Evolutionary conservation across 805 yeast genomes (phyloP).

Genomic region (Ogataea nonfermentans): DNA sequence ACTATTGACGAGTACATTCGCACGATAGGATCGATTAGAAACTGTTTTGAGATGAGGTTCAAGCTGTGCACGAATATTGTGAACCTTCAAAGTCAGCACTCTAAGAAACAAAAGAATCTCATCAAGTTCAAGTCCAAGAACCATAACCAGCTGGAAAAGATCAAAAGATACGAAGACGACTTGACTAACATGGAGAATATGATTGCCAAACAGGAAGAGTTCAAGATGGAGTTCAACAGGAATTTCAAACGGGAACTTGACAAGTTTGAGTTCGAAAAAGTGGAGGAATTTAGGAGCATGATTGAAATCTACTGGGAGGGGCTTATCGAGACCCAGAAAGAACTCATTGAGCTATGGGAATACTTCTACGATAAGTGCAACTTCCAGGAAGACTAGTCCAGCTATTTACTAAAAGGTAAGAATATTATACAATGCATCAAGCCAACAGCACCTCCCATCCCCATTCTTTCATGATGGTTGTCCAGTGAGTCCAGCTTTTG

Average conservation of each 20-base stretch:
- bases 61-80: constrained; percentile 49
- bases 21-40: constrained; percentile 68
- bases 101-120: constrained; percentile 45
- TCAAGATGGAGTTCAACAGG: constrained; percentile 61
- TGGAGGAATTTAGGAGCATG: constrained; percentile 81
- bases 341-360: constrained; percentile 84
- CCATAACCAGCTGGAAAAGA: constrained; percentile 59
- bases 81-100: constrained; percentile 41
- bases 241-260: constrained; percentile 67
- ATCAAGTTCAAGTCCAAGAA: constrained; percentile 44
- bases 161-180: constrained; percentile 56
- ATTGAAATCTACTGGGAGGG: constrained; percentile 90
- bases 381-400: constrained; percentile 21
- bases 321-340: constrained; percentile 90
- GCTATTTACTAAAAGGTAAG: background rate
- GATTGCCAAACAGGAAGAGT: constrained; percentile 51
- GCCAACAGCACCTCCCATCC: constrained; percentile 71
- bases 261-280: constrained; percentile 69
- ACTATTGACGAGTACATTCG: constrained; percentile 87
- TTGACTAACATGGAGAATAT: constrained; percentile 52
- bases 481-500: constrained; percentile 60
- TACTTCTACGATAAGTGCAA: constrained; percentile 66
- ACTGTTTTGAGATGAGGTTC: constrained; percentile 71
- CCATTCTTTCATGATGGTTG: constrained; percentile 70
- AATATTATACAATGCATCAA: constrained; percentile 20